These are phyloP conservation scores for Fraxinus albicans DNA, from an alignment of 305 asterid species.

Conservation along the genomic window DNA sequence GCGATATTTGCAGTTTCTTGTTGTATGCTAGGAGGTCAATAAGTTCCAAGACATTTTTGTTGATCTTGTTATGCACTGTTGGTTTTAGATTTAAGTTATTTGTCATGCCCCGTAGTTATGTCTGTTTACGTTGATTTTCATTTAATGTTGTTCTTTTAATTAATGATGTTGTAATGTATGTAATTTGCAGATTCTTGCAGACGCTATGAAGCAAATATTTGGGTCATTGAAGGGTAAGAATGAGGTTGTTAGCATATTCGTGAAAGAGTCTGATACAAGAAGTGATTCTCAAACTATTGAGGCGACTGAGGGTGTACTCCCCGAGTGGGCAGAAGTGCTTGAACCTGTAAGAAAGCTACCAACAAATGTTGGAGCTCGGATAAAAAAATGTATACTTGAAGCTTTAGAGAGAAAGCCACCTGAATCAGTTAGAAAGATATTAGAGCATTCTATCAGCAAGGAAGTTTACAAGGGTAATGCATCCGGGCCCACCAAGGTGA, in stretches of 20 bases:
- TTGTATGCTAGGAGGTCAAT: conserved; percentile 8
- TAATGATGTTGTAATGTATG: conserved; percentile 24
- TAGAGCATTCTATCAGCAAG: conserved; percentile 91
- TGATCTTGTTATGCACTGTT: neutral
- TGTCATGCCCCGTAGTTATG: neutral
- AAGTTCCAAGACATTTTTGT: neutral
- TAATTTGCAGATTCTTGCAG: conserved; percentile 82
- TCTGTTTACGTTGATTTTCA: neutral
- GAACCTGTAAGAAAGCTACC: conserved; percentile 98
- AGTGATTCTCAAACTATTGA: conserved; percentile 44
- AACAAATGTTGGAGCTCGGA: conserved; percentile 97
- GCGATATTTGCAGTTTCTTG: neutral
- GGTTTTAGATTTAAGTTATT: conserved; percentile 5
- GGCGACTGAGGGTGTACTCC: conserved; percentile 50
- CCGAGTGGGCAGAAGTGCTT: conserved; percentile 90
- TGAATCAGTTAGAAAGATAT: conserved; percentile 75
- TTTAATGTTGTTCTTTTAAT: neutral
- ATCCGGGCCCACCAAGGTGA: conserved; percentile 99
- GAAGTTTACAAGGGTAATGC: conserved; percentile 99
- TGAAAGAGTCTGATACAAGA: conserved; percentile 47
- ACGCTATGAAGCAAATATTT: conserved; percentile 73
- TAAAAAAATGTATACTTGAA: conserved; percentile 71
- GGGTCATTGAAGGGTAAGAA: conserved; percentile 60
- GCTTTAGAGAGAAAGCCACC: conserved; percentile 84
- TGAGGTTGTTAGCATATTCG: conserved; percentile 47